phyloP scores from a whole-genome alignment of 2,329 filamentous ascomycete species.

The Beauveria varroae region DNA sequence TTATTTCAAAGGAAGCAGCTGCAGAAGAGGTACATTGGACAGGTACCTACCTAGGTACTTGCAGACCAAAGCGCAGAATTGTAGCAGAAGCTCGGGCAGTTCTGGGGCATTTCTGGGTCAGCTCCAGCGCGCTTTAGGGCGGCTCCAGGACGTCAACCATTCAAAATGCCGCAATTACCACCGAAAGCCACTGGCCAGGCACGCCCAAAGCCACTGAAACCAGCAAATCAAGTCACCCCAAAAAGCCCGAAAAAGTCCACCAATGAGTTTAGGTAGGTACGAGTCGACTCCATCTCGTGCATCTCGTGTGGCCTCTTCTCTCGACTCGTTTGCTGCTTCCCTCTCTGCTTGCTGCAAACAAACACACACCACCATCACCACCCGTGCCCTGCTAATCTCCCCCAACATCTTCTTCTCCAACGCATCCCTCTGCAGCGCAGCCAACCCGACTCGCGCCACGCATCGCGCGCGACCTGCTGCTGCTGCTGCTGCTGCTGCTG shows the following conservation, averaged over 20 bases:
- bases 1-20: no score
- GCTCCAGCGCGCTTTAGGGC: no score
- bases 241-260: background rate
- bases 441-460: background rate
- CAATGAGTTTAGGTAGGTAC: background rate
- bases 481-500: background rate
- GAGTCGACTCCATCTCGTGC: background rate
- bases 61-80: background rate
- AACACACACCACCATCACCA: background rate
- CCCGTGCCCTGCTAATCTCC: no score
- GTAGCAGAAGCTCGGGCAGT: background rate
- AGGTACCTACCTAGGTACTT: no score
- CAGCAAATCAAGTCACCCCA: background rate
- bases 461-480: background rate
- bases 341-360: background rate
- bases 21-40: no score
- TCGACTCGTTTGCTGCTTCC: background rate
- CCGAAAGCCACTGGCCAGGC: background rate
- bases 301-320: background rate
- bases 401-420: no score
- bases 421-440: background rate
- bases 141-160: background rate
- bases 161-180: conserved; percentile 1
- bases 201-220: background rate
- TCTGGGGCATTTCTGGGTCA: no score